Conservation (phyloP, 306 rosid species). For the Mucuna pruriens region DNA sequence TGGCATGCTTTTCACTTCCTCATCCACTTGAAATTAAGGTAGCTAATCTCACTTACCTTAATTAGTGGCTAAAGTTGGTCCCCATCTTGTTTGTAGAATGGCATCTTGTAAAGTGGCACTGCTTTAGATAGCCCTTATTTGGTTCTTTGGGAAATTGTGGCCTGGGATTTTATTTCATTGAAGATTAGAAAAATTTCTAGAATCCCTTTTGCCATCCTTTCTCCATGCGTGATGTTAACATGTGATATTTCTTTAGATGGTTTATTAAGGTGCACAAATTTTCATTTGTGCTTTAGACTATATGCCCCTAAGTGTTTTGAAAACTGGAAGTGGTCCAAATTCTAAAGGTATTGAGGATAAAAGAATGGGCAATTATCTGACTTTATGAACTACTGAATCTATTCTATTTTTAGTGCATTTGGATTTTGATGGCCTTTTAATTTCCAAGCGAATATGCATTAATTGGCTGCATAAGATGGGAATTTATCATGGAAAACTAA, state of each 20-base stretch:
- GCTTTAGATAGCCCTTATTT: constrained; percentile 34
- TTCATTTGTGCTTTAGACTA: constrained; percentile 12
- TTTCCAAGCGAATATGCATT: constrained; percentile 5
- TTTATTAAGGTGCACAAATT: constrained; percentile 7
- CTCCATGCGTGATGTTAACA: constrained; percentile 34
- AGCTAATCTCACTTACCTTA: constrained; percentile 35
- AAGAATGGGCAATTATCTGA: constrained; percentile 9
- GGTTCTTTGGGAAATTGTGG: constrained; percentile 43
- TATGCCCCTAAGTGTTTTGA: constrained; percentile 19
- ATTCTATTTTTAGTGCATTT: constrained; percentile 43
- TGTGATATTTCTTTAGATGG: constrained; percentile 36
- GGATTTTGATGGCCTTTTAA: constrained; percentile 34
- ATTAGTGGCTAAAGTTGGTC: constrained; percentile 45
- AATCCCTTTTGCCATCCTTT: constrained; percentile 14
- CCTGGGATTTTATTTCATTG: constrained; percentile 36
- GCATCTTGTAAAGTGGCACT: constrained; percentile 48
- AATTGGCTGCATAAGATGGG: constrained; percentile 24
- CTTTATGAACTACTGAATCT: constrained; percentile 39
- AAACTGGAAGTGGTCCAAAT: constrained; percentile 47
- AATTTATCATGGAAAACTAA: not conserved
- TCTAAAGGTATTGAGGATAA: constrained; percentile 33
- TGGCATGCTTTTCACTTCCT: constrained; percentile 26
- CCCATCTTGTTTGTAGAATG: constrained; percentile 30
- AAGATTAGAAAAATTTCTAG: constrained; percentile 27
- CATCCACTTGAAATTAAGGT: constrained; percentile 32